Conservation (phyloP, 2,329 filamentous ascomycete genomes). For the Thielaviopsis musarum region DNA sequence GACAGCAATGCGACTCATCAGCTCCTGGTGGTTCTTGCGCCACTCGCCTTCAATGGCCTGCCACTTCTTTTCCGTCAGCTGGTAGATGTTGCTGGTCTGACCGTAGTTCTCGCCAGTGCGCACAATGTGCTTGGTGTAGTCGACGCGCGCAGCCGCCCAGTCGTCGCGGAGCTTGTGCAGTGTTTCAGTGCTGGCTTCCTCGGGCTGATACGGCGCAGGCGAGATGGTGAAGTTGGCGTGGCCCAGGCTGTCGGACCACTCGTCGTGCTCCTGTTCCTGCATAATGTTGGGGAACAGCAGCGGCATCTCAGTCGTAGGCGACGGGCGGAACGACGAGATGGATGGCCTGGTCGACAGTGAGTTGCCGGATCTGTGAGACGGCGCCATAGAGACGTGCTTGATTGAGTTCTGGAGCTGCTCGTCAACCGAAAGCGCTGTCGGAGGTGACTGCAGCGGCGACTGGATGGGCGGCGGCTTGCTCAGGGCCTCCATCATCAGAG, state of each 20-base stretch:
- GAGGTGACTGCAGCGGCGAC: slow-evolving; percentile 77
- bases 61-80: slow-evolving; percentile 80
- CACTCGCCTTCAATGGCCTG: slow-evolving; percentile 58
- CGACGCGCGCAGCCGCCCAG: slow-evolving; percentile 68
- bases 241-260: slow-evolving; percentile 72
- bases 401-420: slow-evolving; percentile 35
- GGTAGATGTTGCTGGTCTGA: slow-evolving; percentile 74
- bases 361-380: slow-evolving; percentile 32
- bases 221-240: slow-evolving; percentile 87
- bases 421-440: slow-evolving; percentile 25
- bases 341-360: slow-evolving; percentile 45
- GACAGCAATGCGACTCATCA: slow-evolving; percentile 34
- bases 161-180: slow-evolving; percentile 52
- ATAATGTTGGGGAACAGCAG: slow-evolving; percentile 43
- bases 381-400: slow-evolving; percentile 20
- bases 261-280: slow-evolving; percentile 47
- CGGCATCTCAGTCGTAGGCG: slow-evolving; percentile 41
- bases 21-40: slow-evolving; percentile 51
- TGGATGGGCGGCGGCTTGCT: slow-evolving; percentile 20
- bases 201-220: slow-evolving; percentile 63
- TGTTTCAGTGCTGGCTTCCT: slow-evolving; percentile 38
- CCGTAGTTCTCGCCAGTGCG: slow-evolving; percentile 85
- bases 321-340: slow-evolving; percentile 50
- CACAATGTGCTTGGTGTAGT: slow-evolving; percentile 78
- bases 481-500: slow-evolving; percentile 44